Evolutionary conservation across 1,284 basidiomycete species (phyloP).

Genomic region (Bjerkandera adusta): DNA sequence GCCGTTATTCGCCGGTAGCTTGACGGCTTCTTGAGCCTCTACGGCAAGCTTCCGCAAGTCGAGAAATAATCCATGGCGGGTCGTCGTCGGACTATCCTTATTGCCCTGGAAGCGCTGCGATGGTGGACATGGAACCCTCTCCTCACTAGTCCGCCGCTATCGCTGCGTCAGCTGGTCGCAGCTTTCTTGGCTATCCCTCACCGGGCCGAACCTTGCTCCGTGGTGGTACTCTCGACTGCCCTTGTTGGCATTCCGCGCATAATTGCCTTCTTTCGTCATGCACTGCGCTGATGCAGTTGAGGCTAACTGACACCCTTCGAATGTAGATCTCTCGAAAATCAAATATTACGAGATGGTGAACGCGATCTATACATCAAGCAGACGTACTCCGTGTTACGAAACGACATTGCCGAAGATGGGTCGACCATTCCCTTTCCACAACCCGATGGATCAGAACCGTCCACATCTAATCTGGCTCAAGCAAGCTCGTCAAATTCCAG

Average conservation of each 20-base stretch:
- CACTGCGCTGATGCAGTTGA: not conserved
- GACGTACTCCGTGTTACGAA: slow-evolving; percentile 65
- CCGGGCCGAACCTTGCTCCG: not conserved
- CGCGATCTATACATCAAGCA: slow-evolving; percentile 78
- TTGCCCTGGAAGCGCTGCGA: too few relatives aligned
- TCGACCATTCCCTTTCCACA: too few relatives aligned
- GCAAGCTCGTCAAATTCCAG: slow-evolving; percentile 22
- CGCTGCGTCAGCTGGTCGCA: too few relatives aligned
- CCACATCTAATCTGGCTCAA: not conserved
- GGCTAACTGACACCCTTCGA: not conserved
- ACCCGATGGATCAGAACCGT: slow-evolving; percentile 13
- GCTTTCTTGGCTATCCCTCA: too few relatives aligned
- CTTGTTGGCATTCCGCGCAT: not conserved
- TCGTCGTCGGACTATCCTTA: too few relatives aligned
- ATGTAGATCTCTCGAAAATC: slow-evolving; percentile 29
- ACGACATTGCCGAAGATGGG: slow-evolving; percentile 23
- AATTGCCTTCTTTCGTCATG: not conserved
- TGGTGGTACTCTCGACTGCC: not conserved
- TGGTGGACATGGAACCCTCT: too few relatives aligned
- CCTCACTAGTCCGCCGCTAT: too few relatives aligned
- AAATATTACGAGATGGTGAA: slow-evolving; percentile 40
- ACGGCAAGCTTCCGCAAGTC: too few relatives aligned
- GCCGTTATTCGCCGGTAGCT: too few relatives aligned
- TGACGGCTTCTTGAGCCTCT: too few relatives aligned
- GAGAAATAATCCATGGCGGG: too few relatives aligned